phyloP scores from a whole-genome alignment of 2,329 filamentous ascomycete species.

The Fusarium citri region DNA sequence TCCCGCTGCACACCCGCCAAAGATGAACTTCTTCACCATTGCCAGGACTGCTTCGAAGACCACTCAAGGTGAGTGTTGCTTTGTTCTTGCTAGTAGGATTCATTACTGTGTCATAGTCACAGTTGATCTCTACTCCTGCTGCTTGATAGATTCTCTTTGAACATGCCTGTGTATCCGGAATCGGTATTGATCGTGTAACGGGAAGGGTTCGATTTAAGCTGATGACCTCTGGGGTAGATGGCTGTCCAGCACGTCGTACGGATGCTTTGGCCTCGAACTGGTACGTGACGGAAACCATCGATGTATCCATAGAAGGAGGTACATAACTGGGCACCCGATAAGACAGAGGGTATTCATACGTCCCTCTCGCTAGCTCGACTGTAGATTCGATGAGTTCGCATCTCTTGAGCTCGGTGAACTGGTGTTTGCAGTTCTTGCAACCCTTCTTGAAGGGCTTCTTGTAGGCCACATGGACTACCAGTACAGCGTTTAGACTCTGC shows the following conservation, averaged over 20 bases:
- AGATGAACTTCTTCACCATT: constrained; percentile 73
- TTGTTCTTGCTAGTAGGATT: constrained; percentile 81
- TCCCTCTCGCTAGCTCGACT: background rate
- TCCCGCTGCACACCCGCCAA: constrained; percentile 90
- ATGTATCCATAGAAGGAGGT: constrained; percentile 81
- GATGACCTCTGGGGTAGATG: constrained; percentile 56
- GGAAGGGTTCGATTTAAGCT: constrained; percentile 74
- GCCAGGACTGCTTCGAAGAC: constrained; percentile 76
- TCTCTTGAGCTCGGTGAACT: constrained; percentile 25
- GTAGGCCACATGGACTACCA: constrained; percentile 3
- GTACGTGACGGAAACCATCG: constrained; percentile 80
- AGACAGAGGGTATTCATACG: constrained; percentile 79
- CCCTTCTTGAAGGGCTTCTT: constrained; percentile 32
- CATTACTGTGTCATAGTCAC: constrained; percentile 82
- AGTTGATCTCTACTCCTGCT: constrained; percentile 86
- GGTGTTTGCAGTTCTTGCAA: constrained; percentile 33
- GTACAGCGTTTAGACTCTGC: constrained; percentile 9
- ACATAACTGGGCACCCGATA: constrained; percentile 84
- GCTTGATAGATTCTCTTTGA: constrained; percentile 80
- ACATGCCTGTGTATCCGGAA: constrained; percentile 80
- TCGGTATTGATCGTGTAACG: constrained; percentile 79
- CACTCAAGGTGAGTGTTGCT: constrained; percentile 50
- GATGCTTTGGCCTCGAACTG: constrained; percentile 75
- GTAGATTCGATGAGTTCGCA: constrained; percentile 24
- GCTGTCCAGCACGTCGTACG: constrained; percentile 64